These are phyloP conservation scores for Candida coleopterorum DNA, from an alignment of 805 yeast species.

Conservation along the genomic window DNA sequence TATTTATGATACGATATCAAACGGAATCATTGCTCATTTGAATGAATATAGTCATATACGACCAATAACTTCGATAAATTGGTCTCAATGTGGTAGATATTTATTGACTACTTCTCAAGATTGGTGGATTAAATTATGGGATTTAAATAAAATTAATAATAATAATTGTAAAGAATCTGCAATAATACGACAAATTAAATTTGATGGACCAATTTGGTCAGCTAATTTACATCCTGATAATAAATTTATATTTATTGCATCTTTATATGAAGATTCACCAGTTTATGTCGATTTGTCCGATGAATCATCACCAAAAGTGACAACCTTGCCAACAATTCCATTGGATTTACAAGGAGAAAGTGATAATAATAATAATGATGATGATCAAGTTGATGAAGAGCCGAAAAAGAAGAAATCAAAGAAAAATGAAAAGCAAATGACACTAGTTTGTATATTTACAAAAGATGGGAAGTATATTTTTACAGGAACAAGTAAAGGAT, in stretches of 20 bases:
- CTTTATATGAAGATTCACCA: constrained; percentile 61
- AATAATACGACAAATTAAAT: constrained; percentile 41
- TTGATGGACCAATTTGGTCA: constrained; percentile 74
- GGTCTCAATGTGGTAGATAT: constrained; percentile 73
- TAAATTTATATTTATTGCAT: constrained; percentile 49
- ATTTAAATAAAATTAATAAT: constrained; percentile 38
- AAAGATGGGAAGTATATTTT: constrained; percentile 54
- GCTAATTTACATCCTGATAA: constrained; percentile 52
- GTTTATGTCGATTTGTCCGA: constrained; percentile 42
- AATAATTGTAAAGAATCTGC: constrained; percentile 17
- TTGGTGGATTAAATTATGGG: constrained; percentile 83
- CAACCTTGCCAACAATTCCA: constrained; percentile 16
- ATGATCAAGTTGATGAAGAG: constrained; percentile 13
- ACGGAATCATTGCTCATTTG: constrained; percentile 51
- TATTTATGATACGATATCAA: constrained; percentile 70
- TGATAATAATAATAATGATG: constrained; percentile 9
- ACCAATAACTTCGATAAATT: constrained; percentile 65
- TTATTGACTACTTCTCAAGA: constrained; percentile 72
- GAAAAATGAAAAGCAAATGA: constrained; percentile 33
- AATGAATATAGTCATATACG: constrained; percentile 56
- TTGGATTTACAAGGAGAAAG: constrained; percentile 11
- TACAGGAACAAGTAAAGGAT: constrained; percentile 79
- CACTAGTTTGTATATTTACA: constrained; percentile 48
- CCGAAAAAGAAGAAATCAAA: constrained; percentile 10
- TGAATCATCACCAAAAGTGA: constrained; percentile 14